Conservation (phyloP, 2,329 filamentous ascomycete genomes). For the Aspergillus ustus region DNA sequence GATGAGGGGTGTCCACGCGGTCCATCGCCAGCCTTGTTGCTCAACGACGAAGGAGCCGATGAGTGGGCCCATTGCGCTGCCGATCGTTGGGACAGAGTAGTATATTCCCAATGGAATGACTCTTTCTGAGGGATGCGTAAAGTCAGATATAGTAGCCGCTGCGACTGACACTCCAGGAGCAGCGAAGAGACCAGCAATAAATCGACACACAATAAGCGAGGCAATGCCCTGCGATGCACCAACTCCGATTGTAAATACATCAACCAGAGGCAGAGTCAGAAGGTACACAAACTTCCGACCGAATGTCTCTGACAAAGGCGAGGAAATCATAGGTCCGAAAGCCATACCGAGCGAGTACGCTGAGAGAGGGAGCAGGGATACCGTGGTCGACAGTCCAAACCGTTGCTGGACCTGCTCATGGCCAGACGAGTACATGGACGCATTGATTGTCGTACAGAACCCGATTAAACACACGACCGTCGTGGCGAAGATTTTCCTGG, state of each 20-base stretch:
- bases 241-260: slow-evolving; percentile 53
- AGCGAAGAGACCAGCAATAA: slow-evolving; percentile 75
- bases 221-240: slow-evolving; percentile 65
- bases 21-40: slow-evolving; percentile 73
- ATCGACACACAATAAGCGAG: slow-evolving; percentile 71
- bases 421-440: slow-evolving; percentile 40
- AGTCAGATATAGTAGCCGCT: slow-evolving; percentile 71
- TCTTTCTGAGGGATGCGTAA: slow-evolving; percentile 11
- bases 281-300: slow-evolving; percentile 72
- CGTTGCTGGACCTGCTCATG: slow-evolving; percentile 60
- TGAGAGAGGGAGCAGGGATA: slow-evolving; percentile 63
- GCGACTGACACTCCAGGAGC: slow-evolving; percentile 62
- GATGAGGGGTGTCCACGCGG: slow-evolving; percentile 71
- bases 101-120: slow-evolving; percentile 23
- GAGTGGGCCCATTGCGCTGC: slow-evolving; percentile 58
- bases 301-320: slow-evolving; percentile 72
- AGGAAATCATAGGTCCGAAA: slow-evolving; percentile 72
- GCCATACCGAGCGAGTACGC: slow-evolving; percentile 75
- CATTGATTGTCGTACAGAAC: slow-evolving; percentile 31
- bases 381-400: slow-evolving; percentile 35
- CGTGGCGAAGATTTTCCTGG: slow-evolving; percentile 20
- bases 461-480: slow-evolving; percentile 23
- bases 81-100: slow-evolving; percentile 25
- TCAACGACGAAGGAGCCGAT: slow-evolving; percentile 70
- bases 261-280: slow-evolving; percentile 68